phyloP scores from a whole-genome alignment of 768 basidiomycete genomes.

The Amanita brunnescens region DNA sequence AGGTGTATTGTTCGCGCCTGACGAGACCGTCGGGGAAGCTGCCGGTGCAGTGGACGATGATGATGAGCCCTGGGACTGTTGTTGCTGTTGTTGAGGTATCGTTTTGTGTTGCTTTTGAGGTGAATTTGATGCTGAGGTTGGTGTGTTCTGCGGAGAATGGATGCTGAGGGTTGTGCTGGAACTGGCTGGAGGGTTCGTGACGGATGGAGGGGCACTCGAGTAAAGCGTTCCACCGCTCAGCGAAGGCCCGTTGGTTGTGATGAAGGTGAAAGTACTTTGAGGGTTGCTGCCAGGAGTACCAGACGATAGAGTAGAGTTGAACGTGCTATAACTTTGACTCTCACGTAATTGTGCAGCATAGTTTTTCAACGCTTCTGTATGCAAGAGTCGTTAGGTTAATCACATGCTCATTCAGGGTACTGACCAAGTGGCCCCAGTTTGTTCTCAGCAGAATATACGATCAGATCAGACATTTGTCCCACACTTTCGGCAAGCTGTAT shows the following conservation, averaged over 20 bases:
- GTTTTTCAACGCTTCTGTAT: slow-evolving; percentile 32
- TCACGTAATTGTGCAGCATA: slow-evolving; percentile 33
- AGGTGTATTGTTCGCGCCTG: slow-evolving; percentile 39
- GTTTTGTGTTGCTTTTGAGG: slow-evolving; percentile 60
- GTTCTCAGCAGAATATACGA: slow-evolving; percentile 48
- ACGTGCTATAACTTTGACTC: slow-evolving; percentile 17
- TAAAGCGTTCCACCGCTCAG: slow-evolving; percentile 37
- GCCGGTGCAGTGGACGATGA: slow-evolving; percentile 26
- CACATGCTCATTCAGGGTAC: slow-evolving; percentile 17
- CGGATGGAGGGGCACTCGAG: slow-evolving; percentile 38
- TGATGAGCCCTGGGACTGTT: slow-evolving; percentile 23
- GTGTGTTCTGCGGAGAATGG: slow-evolving; percentile 43
- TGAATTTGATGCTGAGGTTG: slow-evolving; percentile 43
- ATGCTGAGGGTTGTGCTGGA: slow-evolving; percentile 20
- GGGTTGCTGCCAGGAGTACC: slow-evolving; percentile 8
- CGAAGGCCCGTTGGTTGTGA: slow-evolving; percentile 8
- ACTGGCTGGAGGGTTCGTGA: slow-evolving; percentile 31
- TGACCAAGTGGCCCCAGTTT: slow-evolving; percentile 59
- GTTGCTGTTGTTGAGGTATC: slow-evolving; percentile 26
- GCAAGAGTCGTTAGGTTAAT: slow-evolving; percentile 8
- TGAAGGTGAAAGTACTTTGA: slow-evolving; percentile 15
- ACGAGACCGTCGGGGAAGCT: slow-evolving; percentile 17
- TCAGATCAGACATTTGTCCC: slow-evolving; percentile 70
- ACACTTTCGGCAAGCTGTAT: slow-evolving; percentile 73
- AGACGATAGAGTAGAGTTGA: slow-evolving; percentile 5